phyloP scores from a whole-genome alignment of 306 rosid genomes.

The Cicer judaicum region DNA sequence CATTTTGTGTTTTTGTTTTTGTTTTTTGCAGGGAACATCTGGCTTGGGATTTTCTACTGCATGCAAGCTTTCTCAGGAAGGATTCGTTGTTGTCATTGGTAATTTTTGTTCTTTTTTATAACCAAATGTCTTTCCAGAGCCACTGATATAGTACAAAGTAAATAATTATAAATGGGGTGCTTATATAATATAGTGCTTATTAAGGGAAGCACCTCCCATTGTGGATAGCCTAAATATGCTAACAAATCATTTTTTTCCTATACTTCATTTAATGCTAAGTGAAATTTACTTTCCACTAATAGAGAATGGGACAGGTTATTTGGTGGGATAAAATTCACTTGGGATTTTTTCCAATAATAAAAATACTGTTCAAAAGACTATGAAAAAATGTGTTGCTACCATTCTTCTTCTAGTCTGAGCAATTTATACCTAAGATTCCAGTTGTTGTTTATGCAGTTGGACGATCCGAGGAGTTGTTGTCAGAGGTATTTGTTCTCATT shows the following conservation, averaged over 20 bases:
- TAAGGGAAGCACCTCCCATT: no score
- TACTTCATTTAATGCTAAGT: neutral
- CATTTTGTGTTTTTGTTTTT: neutral
- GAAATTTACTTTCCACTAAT: neutral
- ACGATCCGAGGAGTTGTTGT: slow-evolving; percentile 63
- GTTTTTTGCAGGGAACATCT: slow-evolving; percentile 78
- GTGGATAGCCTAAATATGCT: neutral
- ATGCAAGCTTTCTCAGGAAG: slow-evolving; percentile 66
- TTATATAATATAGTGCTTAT: no score
- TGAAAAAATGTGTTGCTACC: neutral
- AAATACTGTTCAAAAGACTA: neutral
- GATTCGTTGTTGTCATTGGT: slow-evolving; percentile 81
- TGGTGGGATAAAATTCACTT: slow-evolving; percentile 2
- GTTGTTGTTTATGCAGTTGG: slow-evolving; percentile 73
- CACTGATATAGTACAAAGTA: no score
- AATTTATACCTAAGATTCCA: slow-evolving; percentile 40
- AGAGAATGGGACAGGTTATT: neutral
- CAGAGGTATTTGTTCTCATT: slow-evolving; percentile 56
- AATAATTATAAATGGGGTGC: no score
- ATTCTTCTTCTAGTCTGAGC: slow-evolving; percentile 21
- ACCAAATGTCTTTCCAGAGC: no score
- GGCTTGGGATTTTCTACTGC: slow-evolving; percentile 88
- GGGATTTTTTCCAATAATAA: neutral
- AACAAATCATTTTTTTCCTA: neutral
- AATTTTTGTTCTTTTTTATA: slow-evolving; percentile 22